Conservation (phyloP, 2,329 filamentous ascomycete species). For the Aspergillus tanneri region DNA sequence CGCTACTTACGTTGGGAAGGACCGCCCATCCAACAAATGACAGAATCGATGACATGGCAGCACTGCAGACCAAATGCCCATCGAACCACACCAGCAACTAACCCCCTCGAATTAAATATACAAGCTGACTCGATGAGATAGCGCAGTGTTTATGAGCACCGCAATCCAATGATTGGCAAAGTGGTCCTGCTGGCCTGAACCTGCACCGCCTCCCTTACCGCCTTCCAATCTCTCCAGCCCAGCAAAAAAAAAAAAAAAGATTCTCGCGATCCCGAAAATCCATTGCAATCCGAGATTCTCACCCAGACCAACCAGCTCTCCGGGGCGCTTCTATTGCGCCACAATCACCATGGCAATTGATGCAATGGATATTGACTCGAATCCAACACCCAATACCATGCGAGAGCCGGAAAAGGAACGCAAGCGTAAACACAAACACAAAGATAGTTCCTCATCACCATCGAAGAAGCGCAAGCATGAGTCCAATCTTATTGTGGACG, state of each 20-base stretch:
- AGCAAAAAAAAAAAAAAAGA: constrained; percentile 32
- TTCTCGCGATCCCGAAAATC: constrained; percentile 13
- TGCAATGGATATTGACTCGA: constrained; percentile 41
- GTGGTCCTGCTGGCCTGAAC: background rate
- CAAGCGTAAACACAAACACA: constrained; percentile 48
- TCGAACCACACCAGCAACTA: background rate
- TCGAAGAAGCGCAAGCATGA: constrained; percentile 47
- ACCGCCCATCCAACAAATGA: constrained; percentile 62
- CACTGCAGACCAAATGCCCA: background rate
- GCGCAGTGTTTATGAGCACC: too few relatives aligned
- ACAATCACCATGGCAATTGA: constrained; percentile 37
- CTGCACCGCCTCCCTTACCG: constrained; percentile 18
- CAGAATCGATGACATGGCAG: constrained; percentile 47
- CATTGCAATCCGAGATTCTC: background rate
- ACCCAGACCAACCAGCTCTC: constrained; percentile 6
- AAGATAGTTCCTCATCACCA: constrained; percentile 41
- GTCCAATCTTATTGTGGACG: constrained; percentile 19
- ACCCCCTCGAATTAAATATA: background rate
- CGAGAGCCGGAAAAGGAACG: constrained; percentile 36
- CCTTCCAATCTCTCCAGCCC: constrained; percentile 10
- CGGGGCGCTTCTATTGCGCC: constrained; percentile 14
- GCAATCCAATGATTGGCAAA: too few relatives aligned
- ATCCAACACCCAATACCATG: constrained; percentile 19
- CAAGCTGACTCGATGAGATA: too few relatives aligned
- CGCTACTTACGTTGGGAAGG: constrained; percentile 56